A percentile compares a stretch with the other conserved stretches of the same genome.
phyloP scores from a whole-genome alignment of 768 basidiomycete species.

The Filobasidium wieringae region DNA sequence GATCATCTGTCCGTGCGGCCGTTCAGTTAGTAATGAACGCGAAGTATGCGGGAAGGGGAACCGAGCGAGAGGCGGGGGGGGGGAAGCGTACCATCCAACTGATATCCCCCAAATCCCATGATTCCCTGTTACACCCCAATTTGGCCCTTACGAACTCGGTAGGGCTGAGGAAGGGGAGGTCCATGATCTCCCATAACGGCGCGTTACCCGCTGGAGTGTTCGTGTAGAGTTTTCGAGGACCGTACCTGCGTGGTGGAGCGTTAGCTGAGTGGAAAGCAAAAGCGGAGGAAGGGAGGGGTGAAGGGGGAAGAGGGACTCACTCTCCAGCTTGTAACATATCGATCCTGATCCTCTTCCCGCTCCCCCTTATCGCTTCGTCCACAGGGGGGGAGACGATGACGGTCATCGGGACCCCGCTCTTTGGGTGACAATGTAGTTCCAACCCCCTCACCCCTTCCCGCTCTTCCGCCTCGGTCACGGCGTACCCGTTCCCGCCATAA shows the following conservation, averaged over 20 bases:
- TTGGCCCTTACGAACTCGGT: constrained; percentile 8
- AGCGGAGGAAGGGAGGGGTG: too few relatives aligned
- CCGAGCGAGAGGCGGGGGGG: background rate
- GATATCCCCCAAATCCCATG: constrained; percentile 2
- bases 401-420: constrained; percentile 9
- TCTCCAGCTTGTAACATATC: constrained; percentile 11
- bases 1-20: background rate
- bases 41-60: background rate
- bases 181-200: background rate
- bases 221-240: constrained; percentile 4
- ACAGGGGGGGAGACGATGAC: constrained; percentile 1
- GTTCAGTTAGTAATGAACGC: background rate
- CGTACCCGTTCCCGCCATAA: background rate
- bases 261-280: background rate
- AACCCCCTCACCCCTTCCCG: background rate
- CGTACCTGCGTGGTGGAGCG: background rate
- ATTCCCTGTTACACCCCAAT: background rate
- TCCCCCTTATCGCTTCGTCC: background rate
- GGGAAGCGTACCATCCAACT: background rate
- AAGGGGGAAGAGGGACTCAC: background rate
- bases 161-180: constrained; percentile 2
- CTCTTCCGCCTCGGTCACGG: background rate
- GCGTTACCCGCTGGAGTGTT: background rate
- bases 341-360: constrained; percentile 6
- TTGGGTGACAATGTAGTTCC: constrained; percentile 5